A percentile compares a stretch with the other conserved stretches of the same genome.
Evolutionary conservation across 768 basidiomycete genomes (phyloP).

Genomic region (Lentinula guzmanii): DNA sequence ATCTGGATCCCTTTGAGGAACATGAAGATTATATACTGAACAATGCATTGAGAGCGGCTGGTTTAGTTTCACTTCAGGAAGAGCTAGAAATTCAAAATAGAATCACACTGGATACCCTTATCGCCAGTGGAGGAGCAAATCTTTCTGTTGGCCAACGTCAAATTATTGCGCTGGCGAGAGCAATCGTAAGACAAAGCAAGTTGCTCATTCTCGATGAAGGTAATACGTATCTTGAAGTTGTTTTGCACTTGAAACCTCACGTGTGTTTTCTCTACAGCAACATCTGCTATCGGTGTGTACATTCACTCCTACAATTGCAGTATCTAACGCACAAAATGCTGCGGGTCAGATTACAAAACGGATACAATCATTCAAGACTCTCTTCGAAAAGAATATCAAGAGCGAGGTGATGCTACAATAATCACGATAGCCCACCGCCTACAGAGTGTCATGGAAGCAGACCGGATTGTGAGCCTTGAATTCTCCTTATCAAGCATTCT

Average conservation of each 20-base stretch:
- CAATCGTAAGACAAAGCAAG: conserved; percentile 30
- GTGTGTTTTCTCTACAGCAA: background rate
- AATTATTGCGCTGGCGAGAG: conserved; percentile 66
- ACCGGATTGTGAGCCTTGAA: conserved; percentile 25
- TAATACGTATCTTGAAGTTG: background rate
- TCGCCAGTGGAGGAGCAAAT: conserved; percentile 64
- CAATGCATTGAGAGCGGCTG: conserved; percentile 46
- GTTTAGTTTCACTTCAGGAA: conserved; percentile 38
- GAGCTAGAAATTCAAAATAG: conserved; percentile 22
- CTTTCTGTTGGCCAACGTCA: conserved; percentile 51
- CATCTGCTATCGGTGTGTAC: conserved; percentile 17
- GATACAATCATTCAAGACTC: conserved; percentile 66
- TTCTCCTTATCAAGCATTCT: background rate
- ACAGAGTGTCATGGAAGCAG: conserved; percentile 56
- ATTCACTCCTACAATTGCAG: too few species aligned
- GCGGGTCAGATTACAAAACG: conserved; percentile 43
- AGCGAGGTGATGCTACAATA: conserved; percentile 53
- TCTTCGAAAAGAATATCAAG: conserved; percentile 57
- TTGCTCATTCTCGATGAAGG: conserved; percentile 11
- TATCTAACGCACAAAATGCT: too few species aligned
- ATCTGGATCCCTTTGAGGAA: conserved; percentile 67
- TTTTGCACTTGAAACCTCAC: conserved; percentile 19
- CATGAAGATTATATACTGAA: conserved; percentile 64
- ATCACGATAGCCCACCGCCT: conserved; percentile 52
- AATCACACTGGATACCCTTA: conserved; percentile 44